Percentiles rank a stretch among this genome's conserved stretches.
phyloP scores from a whole-genome alignment of 352 stramenopile genomes.

The Phytophthora fragariae region DNA sequence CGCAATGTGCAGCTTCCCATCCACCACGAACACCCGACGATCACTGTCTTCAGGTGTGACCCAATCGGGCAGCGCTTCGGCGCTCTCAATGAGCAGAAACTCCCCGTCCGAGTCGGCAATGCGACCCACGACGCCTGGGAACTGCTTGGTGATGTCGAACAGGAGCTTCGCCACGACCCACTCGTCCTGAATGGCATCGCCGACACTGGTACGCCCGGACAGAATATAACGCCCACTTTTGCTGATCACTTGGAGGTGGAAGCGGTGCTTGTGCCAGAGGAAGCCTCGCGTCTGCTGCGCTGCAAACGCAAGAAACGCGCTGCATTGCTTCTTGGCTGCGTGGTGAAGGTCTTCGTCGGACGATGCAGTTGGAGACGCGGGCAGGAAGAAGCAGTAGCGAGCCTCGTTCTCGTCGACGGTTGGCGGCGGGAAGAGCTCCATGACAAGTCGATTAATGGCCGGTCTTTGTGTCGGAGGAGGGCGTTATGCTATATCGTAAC shows the following conservation, averaged over 20 bases:
- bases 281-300: slow-evolving; percentile 50
- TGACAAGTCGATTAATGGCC: slow-evolving; percentile 4
- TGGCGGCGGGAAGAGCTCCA: slow-evolving; percentile 39
- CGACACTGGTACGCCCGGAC: slow-evolving; percentile 47
- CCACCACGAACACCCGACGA: slow-evolving; percentile 54
- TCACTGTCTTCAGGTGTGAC: slow-evolving; percentile 64
- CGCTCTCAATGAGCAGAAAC: slow-evolving; percentile 82
- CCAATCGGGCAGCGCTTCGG: slow-evolving; percentile 73
- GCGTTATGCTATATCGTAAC: slow-evolving; percentile 4
- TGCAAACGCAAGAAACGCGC: slow-evolving; percentile 36
- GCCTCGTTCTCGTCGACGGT: slow-evolving; percentile 36
- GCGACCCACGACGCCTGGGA: slow-evolving; percentile 46
- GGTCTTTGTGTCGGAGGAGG: slow-evolving; percentile 7
- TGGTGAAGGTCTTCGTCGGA: slow-evolving; percentile 7
- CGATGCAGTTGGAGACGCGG: not conserved
- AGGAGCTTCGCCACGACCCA: slow-evolving; percentile 67
- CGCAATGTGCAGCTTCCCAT: slow-evolving; percentile 57
- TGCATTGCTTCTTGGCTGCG: slow-evolving; percentile 24
- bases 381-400: slow-evolving; percentile 56
- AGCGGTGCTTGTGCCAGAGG: slow-evolving; percentile 65
- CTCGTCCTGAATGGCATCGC: slow-evolving; percentile 76
- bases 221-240: slow-evolving; percentile 43
- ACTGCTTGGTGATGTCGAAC: slow-evolving; percentile 48
- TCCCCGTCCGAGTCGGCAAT: slow-evolving; percentile 69
- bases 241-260: slow-evolving; percentile 42